A percentile compares a stretch with the other conserved stretches of the same genome.
Evolutionary conservation across 805 yeast genomes (phyloP).

Genomic region (Pichia thaimueangensis): DNA sequence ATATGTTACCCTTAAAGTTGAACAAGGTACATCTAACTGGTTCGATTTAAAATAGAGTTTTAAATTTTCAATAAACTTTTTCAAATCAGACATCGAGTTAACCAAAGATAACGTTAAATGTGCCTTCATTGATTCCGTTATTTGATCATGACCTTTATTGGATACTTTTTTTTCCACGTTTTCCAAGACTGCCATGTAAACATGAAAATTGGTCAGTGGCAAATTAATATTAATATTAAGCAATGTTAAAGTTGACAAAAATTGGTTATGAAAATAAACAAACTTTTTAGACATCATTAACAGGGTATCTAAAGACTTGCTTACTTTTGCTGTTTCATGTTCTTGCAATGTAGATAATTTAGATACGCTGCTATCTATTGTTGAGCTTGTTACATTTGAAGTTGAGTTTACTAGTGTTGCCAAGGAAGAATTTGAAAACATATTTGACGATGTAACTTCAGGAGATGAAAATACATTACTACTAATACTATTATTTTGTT

Average conservation of each 20-base stretch:
- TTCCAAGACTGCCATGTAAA: slow-evolving; percentile 18
- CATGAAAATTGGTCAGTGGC: slow-evolving; percentile 15
- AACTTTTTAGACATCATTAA: slow-evolving; percentile 20
- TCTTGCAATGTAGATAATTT: slow-evolving; percentile 10
- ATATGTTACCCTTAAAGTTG: slow-evolving; percentile 23
- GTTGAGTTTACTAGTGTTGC: not conserved
- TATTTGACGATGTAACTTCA: slow-evolving; percentile 2
- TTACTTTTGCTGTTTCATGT: no score
- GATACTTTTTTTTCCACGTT: slow-evolving; percentile 15
- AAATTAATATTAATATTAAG: slow-evolving; percentile 15
- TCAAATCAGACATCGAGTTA: slow-evolving; percentile 21
- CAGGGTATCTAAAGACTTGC: slow-evolving; percentile 11
- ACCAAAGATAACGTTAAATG: slow-evolving; percentile 17
- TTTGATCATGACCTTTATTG: slow-evolving; percentile 13
- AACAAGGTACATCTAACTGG: not conserved
- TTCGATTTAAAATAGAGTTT: slow-evolving; percentile 11
- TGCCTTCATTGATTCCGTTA: slow-evolving; percentile 11
- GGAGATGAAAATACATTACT: slow-evolving; percentile 1
- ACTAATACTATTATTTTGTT: no score
- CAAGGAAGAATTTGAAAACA: not conserved
- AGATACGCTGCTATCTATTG: not conserved
- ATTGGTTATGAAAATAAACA: slow-evolving; percentile 19
- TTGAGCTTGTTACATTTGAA: no score
- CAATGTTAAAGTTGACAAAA: slow-evolving; percentile 12
- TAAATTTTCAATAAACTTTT: slow-evolving; percentile 15